These are phyloP conservation scores for Jackrogersella minutella DNA, from an alignment of 495 filamentous ascomycete species.

Conservation along the genomic window DNA sequence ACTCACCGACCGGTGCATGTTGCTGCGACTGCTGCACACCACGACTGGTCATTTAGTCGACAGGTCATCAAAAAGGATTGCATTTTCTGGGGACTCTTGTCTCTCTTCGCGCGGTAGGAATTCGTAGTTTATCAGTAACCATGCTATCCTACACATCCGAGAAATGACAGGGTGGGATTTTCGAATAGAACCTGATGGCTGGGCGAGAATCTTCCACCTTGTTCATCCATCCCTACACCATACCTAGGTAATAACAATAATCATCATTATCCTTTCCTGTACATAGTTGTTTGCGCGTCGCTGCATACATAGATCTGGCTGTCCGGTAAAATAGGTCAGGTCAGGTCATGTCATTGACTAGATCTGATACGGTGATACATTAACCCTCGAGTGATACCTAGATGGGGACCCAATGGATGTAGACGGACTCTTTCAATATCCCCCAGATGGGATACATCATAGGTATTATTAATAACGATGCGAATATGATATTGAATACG, in stretches of 20 bases:
- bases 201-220: conserved; percentile 14
- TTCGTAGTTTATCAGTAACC: conserved; percentile 15
- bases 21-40: conserved; percentile 39
- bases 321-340: conserved; percentile 16
- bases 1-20: conserved; percentile 40
- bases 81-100: conserved; percentile 10
- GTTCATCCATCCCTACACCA: conserved; percentile 16
- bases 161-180: conserved; percentile 41
- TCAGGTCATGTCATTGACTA: too few relatives aligned
- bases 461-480: too few relatives aligned
- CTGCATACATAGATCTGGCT: conserved; percentile 9
- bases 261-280: too few relatives aligned
- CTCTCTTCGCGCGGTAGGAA: not conserved
- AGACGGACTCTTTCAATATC: not conserved
- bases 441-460: too few relatives aligned
- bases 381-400: conserved; percentile 1
- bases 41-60: conserved; percentile 30
- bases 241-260: too few relatives aligned
- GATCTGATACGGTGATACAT: conserved; percentile 16
- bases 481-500: too few relatives aligned
- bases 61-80: conserved; percentile 19
- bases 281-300: conserved; percentile 1
- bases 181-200: conserved; percentile 18
- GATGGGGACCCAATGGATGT: not conserved
- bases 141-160: conserved; percentile 17